A percentile compares a stretch with the other conserved stretches of the same genome.
phyloP scores from a whole-genome alignment of 2,329 filamentous ascomycete genomes.

The Teratosphaeria destructans region DNA sequence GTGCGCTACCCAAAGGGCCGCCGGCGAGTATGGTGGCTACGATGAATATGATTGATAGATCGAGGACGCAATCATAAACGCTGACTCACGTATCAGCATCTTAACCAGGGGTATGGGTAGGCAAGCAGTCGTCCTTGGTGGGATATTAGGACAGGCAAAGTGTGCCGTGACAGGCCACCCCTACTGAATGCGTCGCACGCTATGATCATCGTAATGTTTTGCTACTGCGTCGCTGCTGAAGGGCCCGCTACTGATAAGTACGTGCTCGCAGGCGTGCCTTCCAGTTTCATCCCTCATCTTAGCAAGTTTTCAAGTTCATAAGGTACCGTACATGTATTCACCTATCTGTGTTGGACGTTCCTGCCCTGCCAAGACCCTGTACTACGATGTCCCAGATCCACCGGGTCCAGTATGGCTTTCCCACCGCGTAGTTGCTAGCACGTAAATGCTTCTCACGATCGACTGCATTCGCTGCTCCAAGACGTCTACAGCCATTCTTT shows the following conservation, averaged over 20 bases:
- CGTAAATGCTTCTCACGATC: background rate
- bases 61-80: background rate
- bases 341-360: background rate
- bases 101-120: too few species aligned
- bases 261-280: background rate
- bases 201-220: too few species aligned
- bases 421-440: background rate
- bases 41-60: background rate
- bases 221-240: background rate
- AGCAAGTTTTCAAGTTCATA: too few species aligned
- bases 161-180: too few species aligned
- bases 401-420: background rate
- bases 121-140: too few species aligned
- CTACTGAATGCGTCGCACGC: too few species aligned
- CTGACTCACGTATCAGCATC: too few species aligned
- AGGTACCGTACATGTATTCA: too few species aligned
- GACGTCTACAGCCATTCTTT: background rate
- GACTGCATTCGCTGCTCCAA: background rate
- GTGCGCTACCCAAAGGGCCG: conserved; percentile 37
- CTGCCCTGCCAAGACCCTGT: background rate
- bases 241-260: background rate
- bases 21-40: conserved; percentile 28
- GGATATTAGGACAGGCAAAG: too few species aligned
- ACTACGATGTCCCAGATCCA: background rate
- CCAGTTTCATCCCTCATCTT: background rate